phyloP scores from a whole-genome alignment of 2,329 filamentous ascomycete genomes.

The Botrytis sinoallii region DNA sequence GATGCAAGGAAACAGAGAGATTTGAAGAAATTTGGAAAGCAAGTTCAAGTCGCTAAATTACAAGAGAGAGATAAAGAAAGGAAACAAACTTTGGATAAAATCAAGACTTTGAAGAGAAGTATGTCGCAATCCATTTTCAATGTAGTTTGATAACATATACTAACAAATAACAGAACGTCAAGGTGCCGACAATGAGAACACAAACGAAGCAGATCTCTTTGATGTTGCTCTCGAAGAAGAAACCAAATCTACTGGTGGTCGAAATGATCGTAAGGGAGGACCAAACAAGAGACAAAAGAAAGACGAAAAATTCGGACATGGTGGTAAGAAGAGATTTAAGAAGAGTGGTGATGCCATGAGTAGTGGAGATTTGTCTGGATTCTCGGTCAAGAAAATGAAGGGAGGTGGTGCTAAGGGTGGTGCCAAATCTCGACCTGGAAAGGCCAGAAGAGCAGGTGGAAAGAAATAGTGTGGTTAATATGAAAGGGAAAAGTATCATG shows the following conservation, averaged over 20 bases:
- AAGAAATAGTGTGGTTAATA: conserved; percentile 31
- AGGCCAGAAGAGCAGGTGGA: conserved; percentile 39
- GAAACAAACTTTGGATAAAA: conserved; percentile 91
- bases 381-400: conserved; percentile 87
- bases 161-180: conserved; percentile 67
- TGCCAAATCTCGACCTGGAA: conserved; percentile 46
- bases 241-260: conserved; percentile 28
- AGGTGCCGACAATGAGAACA: conserved; percentile 55
- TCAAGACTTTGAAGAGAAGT: conserved; percentile 94
- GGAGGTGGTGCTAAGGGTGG: conserved; percentile 36
- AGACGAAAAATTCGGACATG: conserved; percentile 91
- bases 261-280: conserved; percentile 11
- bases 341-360: conserved; percentile 90
- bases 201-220: conserved; percentile 82
- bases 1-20: conserved; percentile 91
- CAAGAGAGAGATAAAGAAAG: conserved; percentile 93
- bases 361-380: conserved; percentile 75
- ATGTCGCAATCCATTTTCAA: conserved; percentile 44
- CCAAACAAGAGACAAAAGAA: conserved; percentile 87
- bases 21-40: conserved; percentile 98
- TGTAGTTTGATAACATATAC: conserved; percentile 18
- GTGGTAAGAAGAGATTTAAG: conserved; percentile 86
- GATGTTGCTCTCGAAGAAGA: conserved; percentile 76
- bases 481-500: conserved; percentile 6
- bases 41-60: conserved; percentile 92